These are phyloP conservation scores for Auricularia cornea DNA, from an alignment of 768 basidiomycete species.

Conservation along the genomic window DNA sequence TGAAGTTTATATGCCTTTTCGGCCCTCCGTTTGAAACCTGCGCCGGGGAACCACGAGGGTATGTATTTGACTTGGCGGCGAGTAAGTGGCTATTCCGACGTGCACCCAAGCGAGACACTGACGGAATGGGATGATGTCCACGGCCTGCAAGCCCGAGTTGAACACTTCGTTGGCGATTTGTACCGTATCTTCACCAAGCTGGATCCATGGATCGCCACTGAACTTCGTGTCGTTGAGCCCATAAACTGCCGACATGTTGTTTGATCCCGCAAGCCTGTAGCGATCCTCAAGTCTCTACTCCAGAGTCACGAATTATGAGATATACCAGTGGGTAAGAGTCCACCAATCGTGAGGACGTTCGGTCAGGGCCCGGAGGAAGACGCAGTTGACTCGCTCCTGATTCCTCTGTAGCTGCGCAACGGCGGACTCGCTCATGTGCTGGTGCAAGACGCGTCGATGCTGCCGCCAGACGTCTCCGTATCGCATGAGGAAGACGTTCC, in stretches of 20 bases:
- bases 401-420: neutral
- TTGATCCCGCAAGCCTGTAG: neutral
- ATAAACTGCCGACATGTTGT: neutral
- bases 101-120: neutral
- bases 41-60: too few species aligned
- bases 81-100: too few species aligned
- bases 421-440: conserved; percentile 1
- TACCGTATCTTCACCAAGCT: neutral
- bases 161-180: neutral
- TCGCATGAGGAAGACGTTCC: neutral
- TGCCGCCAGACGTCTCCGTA: conserved; percentile 2
- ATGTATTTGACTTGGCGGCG: too few species aligned
- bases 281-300: too few species aligned
- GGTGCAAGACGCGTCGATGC: conserved; percentile 3
- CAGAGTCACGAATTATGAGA: too few species aligned
- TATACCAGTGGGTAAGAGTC: neutral
- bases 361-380: neutral
- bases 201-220: neutral
- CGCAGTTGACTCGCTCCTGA: neutral
- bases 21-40: too few species aligned
- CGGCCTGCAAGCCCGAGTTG: neutral
- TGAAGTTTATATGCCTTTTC: conserved; percentile 34
- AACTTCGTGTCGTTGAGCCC: neutral
- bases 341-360: neutral
- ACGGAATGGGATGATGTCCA: conserved; percentile 7